These are phyloP conservation scores for Diaporthe humulicola DNA, from an alignment of 2,329 filamentous ascomycete genomes.

Conservation along the genomic window DNA sequence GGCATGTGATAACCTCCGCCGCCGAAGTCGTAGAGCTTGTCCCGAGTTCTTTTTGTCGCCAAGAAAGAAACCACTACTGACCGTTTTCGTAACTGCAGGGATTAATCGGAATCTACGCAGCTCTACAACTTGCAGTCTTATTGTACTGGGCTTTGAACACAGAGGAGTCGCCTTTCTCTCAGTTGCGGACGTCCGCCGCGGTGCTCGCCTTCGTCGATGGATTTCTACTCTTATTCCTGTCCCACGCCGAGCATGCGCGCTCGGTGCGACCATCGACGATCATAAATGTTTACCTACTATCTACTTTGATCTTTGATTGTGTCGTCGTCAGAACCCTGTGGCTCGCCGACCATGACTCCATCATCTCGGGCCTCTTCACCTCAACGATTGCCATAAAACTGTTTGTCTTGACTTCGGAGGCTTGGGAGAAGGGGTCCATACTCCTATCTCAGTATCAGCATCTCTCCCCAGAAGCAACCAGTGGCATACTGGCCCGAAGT, in stretches of 20 bases:
- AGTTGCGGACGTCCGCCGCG: slow-evolving; percentile 27
- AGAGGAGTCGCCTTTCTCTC: slow-evolving; percentile 16
- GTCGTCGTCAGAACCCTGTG: slow-evolving; percentile 29
- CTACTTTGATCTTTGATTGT: slow-evolving; percentile 32
- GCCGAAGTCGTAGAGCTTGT: not conserved
- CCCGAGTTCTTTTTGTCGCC: not conserved
- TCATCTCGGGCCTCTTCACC: slow-evolving; percentile 44
- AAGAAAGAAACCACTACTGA: not conserved
- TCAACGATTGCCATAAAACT: slow-evolving; percentile 44
- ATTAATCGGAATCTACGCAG: slow-evolving; percentile 22
- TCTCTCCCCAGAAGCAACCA: slow-evolving; percentile 42
- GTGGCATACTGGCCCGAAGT: slow-evolving; percentile 44
- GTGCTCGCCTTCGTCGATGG: slow-evolving; percentile 28
- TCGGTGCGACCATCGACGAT: slow-evolving; percentile 29
- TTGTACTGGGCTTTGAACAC: slow-evolving; percentile 30
- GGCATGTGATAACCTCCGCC: slow-evolving; percentile 23
- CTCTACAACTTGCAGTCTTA: slow-evolving; percentile 21
- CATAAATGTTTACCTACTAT: slow-evolving; percentile 41
- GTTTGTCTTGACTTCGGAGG: slow-evolving; percentile 42
- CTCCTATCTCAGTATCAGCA: slow-evolving; percentile 43
- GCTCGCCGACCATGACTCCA: slow-evolving; percentile 29
- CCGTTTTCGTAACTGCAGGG: slow-evolving; percentile 6
- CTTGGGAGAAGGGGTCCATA: slow-evolving; percentile 45
- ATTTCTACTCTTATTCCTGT: slow-evolving; percentile 33
- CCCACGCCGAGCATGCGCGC: slow-evolving; percentile 33